phyloP scores from a whole-genome alignment of 306 rosid species.

The Delonix regia region DNA sequence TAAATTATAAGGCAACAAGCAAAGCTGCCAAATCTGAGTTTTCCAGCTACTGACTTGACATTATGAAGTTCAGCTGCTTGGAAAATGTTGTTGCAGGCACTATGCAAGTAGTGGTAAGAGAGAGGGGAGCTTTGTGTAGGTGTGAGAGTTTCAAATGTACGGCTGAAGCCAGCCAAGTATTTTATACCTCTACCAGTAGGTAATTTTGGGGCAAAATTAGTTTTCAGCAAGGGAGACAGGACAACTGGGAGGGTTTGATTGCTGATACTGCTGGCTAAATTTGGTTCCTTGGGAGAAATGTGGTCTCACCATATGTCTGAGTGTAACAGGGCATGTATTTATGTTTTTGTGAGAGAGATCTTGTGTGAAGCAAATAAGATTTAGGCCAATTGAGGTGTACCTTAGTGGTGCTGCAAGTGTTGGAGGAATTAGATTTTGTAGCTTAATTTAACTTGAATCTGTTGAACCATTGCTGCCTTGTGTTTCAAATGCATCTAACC shows the following conservation, averaged over 20 bases:
- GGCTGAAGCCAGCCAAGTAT: background rate
- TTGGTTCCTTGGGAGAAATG: conserved; percentile 6
- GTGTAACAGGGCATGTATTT: background rate
- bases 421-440: background rate
- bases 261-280: background rate
- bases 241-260: background rate
- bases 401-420: background rate
- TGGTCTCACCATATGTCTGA: background rate
- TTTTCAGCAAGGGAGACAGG: background rate
- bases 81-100: background rate
- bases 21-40: conserved; percentile 12
- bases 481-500: background rate
- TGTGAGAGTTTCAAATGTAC: conserved; percentile 4
- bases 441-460: conserved; percentile 17
- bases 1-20: conserved; percentile 3
- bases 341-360: background rate
- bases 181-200: background rate
- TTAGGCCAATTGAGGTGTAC: background rate
- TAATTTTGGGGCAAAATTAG: background rate
- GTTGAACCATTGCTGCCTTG: background rate
- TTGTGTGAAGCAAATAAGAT: background rate
- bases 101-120: background rate
- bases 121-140: conserved; percentile 20
- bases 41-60: conserved; percentile 3
- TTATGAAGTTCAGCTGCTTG: conserved; percentile 14